phyloP scores from a whole-genome alignment of 2,329 filamentous ascomycete genomes.

The Alternaria brassicicola region DNA sequence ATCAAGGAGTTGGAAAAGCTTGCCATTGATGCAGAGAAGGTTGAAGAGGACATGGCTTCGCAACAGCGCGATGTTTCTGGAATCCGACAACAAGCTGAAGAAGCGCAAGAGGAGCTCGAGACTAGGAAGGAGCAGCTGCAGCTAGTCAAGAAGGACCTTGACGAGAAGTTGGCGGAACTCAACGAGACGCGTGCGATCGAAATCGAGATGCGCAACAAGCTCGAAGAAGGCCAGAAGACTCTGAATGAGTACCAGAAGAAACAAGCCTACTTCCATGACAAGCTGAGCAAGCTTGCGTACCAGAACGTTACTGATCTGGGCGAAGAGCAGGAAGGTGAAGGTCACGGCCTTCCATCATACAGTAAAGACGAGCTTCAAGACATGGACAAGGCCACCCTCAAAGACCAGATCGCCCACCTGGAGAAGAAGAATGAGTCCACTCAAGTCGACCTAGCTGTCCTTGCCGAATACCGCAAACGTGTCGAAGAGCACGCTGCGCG shows the following conservation, averaged over 20 bases:
- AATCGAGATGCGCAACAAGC: slow-evolving; percentile 98
- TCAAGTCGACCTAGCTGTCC: slow-evolving; percentile 83
- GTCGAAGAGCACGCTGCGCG: slow-evolving; percentile 82
- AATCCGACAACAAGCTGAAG: slow-evolving; percentile 74
- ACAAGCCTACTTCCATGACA: slow-evolving; percentile 85
- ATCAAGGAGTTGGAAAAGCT: slow-evolving; percentile 78
- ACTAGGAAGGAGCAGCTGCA: slow-evolving; percentile 81
- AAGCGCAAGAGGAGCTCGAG: slow-evolving; percentile 77
- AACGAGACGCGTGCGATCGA: slow-evolving; percentile 88
- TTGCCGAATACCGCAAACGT: slow-evolving; percentile 84
- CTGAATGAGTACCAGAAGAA: slow-evolving; percentile 85
- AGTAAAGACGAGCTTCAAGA: slow-evolving; percentile 72
- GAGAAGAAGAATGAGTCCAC: slow-evolving; percentile 82
- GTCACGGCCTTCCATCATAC: slow-evolving; percentile 70
- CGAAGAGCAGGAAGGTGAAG: slow-evolving; percentile 59
- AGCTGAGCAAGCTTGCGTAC: slow-evolving; percentile 79
- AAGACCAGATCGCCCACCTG: slow-evolving; percentile 68
- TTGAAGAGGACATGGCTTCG: slow-evolving; percentile 78
- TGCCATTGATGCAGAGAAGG: slow-evolving; percentile 72
- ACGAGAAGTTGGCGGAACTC: slow-evolving; percentile 82
- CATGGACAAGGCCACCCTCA: slow-evolving; percentile 67
- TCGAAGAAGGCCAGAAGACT: slow-evolving; percentile 93
- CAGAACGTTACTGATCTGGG: slow-evolving; percentile 72
- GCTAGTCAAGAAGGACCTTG: slow-evolving; percentile 80
- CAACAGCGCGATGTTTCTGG: slow-evolving; percentile 78